These are phyloP conservation scores for Talaromyces sp. DNA, from an alignment of 2,329 filamentous ascomycete species.

Conservation along the genomic window DNA sequence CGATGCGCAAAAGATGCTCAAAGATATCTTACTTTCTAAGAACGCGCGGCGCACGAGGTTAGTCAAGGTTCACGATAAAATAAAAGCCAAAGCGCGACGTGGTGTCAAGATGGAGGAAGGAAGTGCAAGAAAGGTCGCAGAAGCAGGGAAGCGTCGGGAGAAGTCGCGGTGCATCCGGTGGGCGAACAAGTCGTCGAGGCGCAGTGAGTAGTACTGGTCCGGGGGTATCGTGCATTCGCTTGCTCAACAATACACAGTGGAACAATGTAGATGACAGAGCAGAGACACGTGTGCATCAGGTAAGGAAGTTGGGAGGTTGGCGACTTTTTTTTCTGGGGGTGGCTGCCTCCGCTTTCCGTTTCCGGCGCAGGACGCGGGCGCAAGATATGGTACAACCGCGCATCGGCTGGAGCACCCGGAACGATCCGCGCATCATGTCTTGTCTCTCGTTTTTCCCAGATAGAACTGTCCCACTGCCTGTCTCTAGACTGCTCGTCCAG, in stretches of 20 bases:
- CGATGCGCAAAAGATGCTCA: conserved; percentile 18
- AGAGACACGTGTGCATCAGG: not conserved
- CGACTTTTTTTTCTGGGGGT: conserved; percentile 1
- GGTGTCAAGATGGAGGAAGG: not conserved
- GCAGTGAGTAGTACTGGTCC: not conserved
- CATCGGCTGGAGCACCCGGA: conserved; percentile 8
- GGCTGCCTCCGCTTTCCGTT: conserved; percentile 12
- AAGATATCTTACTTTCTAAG: conserved; percentile 10
- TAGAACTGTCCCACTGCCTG: not conserved
- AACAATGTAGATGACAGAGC: not conserved
- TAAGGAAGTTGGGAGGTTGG: not conserved
- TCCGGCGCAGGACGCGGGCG: conserved; percentile 7
- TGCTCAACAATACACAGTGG: not conserved
- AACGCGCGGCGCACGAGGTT: conserved; percentile 2
- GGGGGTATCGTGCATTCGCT: not conserved
- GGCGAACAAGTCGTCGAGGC: not conserved
- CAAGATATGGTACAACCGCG: not conserved
- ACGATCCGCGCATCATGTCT: conserved; percentile 6
- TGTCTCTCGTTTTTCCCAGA: not conserved
- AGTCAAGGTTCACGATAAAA: conserved; percentile 8
- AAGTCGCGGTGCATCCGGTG: not conserved
- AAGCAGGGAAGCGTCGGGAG: not conserved
- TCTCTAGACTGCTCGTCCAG: not conserved
- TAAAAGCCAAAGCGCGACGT: not conserved
- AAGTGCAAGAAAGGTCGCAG: not conserved